Evolutionary conservation across 805 yeast species (phyloP).

Genomic region (Metschnikowia chrysomelidarum): DNA sequence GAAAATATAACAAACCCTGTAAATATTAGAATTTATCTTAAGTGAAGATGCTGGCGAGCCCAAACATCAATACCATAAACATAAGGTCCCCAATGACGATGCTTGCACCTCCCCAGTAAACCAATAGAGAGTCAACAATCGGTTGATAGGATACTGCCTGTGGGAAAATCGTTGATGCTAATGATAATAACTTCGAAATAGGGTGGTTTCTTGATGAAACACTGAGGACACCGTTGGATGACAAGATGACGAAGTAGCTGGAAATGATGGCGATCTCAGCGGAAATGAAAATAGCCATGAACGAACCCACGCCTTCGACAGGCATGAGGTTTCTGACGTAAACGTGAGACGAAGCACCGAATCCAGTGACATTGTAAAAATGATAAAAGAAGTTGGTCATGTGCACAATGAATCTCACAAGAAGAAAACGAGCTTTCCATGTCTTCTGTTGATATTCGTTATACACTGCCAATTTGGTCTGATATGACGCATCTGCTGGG

Average conservation of each 20-base stretch:
- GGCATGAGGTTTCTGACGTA: conserved; percentile 24
- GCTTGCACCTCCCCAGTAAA: conserved; percentile 37
- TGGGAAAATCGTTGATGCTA: conserved; percentile 37
- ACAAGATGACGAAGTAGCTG: conserved; percentile 30
- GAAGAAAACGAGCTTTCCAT: conserved; percentile 33
- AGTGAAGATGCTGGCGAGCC: conserved; percentile 27
- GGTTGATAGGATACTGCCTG: conserved; percentile 29
- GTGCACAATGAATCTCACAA: conserved; percentile 28
- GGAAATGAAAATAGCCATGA: conserved; percentile 29
- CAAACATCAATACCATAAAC: conserved; percentile 38
- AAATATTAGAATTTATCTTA: conserved; percentile 3
- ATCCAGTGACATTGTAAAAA: conserved; percentile 21
- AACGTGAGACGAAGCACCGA: conserved; percentile 27
- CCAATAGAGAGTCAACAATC: conserved; percentile 26
- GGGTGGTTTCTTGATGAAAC: conserved; percentile 26
- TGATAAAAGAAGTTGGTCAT: conserved; percentile 36
- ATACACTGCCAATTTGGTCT: conserved; percentile 29
- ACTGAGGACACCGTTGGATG: conserved; percentile 24
- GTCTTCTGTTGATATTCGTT: conserved; percentile 30
- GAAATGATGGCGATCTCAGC: conserved; percentile 34
- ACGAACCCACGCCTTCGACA: conserved; percentile 17
- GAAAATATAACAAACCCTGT: too few species aligned
- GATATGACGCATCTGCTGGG: conserved; percentile 26
- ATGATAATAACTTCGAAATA: conserved; percentile 27
- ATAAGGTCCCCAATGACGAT: conserved; percentile 38